Conservation (phyloP, 2,329 filamentous ascomycete species). For the Gnomoniopsis sp. region DNA sequence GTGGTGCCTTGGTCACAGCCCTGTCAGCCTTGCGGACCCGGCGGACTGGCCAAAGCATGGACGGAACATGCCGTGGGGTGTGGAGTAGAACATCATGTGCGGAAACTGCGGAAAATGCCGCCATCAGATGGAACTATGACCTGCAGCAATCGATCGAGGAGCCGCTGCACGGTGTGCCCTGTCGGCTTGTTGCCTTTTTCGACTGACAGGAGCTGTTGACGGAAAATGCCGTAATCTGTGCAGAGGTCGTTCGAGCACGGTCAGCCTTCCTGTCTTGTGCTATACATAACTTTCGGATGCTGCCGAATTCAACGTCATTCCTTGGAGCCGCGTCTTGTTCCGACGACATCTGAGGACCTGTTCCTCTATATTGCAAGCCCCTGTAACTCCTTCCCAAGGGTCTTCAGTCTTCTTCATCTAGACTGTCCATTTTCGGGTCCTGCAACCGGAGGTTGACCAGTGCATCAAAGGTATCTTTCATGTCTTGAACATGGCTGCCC, state of each 20-base stretch:
- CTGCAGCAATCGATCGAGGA: background rate
- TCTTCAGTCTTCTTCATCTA: conserved; percentile 24
- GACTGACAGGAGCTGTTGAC: background rate
- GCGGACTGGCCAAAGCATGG: too few relatives aligned
- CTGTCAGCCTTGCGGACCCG: too few relatives aligned
- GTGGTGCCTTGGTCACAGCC: too few relatives aligned
- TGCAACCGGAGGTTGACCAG: background rate
- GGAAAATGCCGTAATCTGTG: background rate
- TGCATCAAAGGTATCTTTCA: conserved; percentile 69
- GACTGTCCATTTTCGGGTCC: background rate
- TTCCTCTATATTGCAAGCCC: background rate
- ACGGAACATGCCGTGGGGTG: too few relatives aligned
- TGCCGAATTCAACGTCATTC: background rate
- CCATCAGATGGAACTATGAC: background rate
- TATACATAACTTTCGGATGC: background rate
- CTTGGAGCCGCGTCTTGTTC: background rate
- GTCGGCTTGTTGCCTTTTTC: background rate
- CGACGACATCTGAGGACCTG: background rate
- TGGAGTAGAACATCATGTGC: background rate
- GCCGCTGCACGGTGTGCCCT: background rate
- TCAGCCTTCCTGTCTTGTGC: background rate
- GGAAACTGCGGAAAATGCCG: background rate
- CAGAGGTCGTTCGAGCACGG: background rate
- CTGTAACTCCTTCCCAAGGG: background rate
- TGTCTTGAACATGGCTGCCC: conserved; percentile 67